Evolutionary conservation across 2,329 filamentous ascomycete genomes (phyloP), one percentile per base, ranked within the genome.

Genomic region (Calonectria henricotiae): DNA sequence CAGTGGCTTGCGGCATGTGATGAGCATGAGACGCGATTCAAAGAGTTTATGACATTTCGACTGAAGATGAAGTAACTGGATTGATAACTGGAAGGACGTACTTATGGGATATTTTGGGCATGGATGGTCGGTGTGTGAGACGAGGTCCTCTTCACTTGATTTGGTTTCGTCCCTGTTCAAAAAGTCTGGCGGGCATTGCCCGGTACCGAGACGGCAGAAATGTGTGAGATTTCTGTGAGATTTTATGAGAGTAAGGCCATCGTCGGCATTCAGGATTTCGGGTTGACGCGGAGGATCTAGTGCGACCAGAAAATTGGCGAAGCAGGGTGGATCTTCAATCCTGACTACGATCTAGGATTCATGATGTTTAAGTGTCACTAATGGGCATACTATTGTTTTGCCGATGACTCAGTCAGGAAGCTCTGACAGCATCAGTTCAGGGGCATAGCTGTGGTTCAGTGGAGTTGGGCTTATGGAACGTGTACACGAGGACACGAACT

Each of bases 1-100:
- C 86, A 87, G 67, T 94, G 92, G 91, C 82, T 82, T 35, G 80
- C 86, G 9, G 89, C 89, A 8, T 89, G 88, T 70, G 87, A 89
- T 49, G 86, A 86, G 70, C 92, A 95, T 77, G 86, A 89, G 68
- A 80, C 85, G 67, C 86, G 87, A 11, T 82, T 94, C 67, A 84
- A 86, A 73, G 87, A 89, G 73, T 93, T 91, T 76, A 83, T 87
- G 80, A 85, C 79, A 32, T 84, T 84, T 70, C 81, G 84, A 69
- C 81, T 84, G 44, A 84, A 81, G 83, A 85, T 85, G 83, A 83
- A 81, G 73, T 82, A 68, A 78, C 43, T 47, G 25, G 58, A 25
- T 69, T 27, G 30, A 69, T 67, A 47, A 44, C 37, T 66, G 60
- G 47, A 44, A 25, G 68, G 65, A 70, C 70, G 63, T 70, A 44